phyloP scores from a whole-genome alignment of 2,329 filamentous ascomycete species.

The Neofusicoccum sp. region DNA sequence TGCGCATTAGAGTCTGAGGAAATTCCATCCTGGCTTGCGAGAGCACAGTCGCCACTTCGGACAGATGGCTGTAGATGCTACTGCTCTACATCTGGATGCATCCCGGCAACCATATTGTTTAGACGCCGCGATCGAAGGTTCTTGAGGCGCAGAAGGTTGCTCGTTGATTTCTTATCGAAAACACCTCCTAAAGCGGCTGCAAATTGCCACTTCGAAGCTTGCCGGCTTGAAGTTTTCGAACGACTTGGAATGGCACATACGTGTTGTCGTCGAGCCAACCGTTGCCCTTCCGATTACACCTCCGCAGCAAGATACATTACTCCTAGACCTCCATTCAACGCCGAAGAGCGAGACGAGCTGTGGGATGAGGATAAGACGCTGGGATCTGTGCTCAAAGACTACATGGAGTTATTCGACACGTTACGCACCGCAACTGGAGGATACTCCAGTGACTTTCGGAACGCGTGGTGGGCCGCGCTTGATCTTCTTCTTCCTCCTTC shows the following conservation, averaged over 20 bases:
- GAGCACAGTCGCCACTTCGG: background rate
- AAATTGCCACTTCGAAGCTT: background rate
- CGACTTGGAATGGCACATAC: background rate
- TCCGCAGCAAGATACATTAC: background rate
- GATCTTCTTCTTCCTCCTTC: background rate
- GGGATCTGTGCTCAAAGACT: background rate
- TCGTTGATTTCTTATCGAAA: background rate
- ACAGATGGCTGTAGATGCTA: background rate
- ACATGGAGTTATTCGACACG: background rate
- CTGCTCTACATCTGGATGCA: background rate
- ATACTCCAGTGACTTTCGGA: background rate
- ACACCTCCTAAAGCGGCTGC: background rate
- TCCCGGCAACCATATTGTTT: background rate
- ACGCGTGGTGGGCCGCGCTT: background rate
- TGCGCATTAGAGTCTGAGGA: background rate
- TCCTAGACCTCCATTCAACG: background rate
- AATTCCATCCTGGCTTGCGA: background rate
- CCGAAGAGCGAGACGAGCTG: background rate
- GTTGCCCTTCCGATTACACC: background rate
- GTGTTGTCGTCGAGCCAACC: too few relatives aligned
- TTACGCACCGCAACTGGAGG: background rate
- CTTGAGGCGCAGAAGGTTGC: background rate
- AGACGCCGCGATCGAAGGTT: rapidly evolving
- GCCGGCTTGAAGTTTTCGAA: background rate
- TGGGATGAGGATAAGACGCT: background rate